Evolutionary conservation across 257 asterid species (phyloP).

Genomic region (Solanum ossicruentum): DNA sequence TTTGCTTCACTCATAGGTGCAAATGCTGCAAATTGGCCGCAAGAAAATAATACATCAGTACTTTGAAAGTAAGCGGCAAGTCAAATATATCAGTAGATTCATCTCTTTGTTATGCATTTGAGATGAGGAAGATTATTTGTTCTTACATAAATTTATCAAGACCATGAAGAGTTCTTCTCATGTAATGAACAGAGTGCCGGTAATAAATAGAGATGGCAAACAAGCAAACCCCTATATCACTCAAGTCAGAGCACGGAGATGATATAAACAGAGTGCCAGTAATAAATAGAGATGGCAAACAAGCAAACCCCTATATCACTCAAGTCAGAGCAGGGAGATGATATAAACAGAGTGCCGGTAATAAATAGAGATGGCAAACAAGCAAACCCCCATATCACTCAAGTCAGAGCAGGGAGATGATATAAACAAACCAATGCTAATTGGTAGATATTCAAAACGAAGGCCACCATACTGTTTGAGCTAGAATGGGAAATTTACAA

Average conservation of each 20-base stretch:
- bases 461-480: neutral
- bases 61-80: neutral
- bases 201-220: neutral
- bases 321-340: neutral
- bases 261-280: neutral
- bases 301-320: neutral
- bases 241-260: neutral
- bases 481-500: neutral
- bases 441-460: neutral
- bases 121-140: neutral
- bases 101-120: neutral
- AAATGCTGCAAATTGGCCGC: slow-evolving; percentile 49
- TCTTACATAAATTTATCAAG: neutral
- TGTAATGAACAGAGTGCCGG: neutral
- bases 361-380: neutral
- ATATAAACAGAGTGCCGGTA: neutral
- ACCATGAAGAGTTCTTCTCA: neutral
- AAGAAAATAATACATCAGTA: neutral
- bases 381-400: neutral
- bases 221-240: neutral
- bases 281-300: neutral
- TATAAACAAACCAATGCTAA: neutral
- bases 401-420: neutral
- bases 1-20: slow-evolving; percentile 64
- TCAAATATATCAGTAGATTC: neutral